Percentiles rank a stretch among this genome's conserved stretches.
Conservation (phyloP, 345 rosid genomes). For the Conringia planisiliqua region DNA sequence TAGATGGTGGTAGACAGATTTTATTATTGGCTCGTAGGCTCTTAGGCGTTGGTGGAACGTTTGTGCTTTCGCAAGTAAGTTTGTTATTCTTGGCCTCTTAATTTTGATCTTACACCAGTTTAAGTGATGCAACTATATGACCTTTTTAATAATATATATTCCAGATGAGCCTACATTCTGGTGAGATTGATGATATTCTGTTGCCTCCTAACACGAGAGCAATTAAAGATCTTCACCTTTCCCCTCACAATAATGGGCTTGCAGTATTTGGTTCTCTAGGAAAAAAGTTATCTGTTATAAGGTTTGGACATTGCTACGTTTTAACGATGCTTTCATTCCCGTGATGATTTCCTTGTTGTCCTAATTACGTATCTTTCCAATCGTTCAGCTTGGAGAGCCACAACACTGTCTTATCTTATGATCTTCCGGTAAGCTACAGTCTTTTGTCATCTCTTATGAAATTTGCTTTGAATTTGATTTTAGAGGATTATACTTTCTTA, state of each 20-base stretch:
- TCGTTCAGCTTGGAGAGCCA: slow-evolving; percentile 69
- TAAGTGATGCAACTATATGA: slow-evolving; percentile 17
- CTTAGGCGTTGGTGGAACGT: slow-evolving; percentile 51
- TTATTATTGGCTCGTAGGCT: slow-evolving; percentile 60
- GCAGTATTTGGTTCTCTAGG: slow-evolving; percentile 77
- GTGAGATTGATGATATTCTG: slow-evolving; percentile 62
- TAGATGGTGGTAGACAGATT: slow-evolving; percentile 47
- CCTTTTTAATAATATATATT: slow-evolving; percentile 17
- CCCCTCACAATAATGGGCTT: slow-evolving; percentile 53
- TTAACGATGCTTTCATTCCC: background rate
- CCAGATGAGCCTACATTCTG: slow-evolving; percentile 66
- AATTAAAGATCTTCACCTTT: slow-evolving; percentile 71
- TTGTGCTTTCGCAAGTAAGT: slow-evolving; percentile 67
- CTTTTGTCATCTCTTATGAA: background rate
- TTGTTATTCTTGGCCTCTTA: slow-evolving; percentile 20
- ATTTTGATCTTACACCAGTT: background rate
- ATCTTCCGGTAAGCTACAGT: slow-evolving; percentile 56
- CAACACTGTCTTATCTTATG: slow-evolving; percentile 58
- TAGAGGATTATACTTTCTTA: background rate
- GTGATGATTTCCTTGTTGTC: background rate
- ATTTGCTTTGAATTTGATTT: background rate
- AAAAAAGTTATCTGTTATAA: slow-evolving; percentile 70
- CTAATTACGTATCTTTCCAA: slow-evolving; percentile 16
- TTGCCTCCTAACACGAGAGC: slow-evolving; percentile 59
- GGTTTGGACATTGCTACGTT: slow-evolving; percentile 35